Evolutionary conservation across 768 basidiomycete species (phyloP), one percentile per base, ranked within the genome.

Genomic region (Tylopilus plumbeoviolaceoides): DNA sequence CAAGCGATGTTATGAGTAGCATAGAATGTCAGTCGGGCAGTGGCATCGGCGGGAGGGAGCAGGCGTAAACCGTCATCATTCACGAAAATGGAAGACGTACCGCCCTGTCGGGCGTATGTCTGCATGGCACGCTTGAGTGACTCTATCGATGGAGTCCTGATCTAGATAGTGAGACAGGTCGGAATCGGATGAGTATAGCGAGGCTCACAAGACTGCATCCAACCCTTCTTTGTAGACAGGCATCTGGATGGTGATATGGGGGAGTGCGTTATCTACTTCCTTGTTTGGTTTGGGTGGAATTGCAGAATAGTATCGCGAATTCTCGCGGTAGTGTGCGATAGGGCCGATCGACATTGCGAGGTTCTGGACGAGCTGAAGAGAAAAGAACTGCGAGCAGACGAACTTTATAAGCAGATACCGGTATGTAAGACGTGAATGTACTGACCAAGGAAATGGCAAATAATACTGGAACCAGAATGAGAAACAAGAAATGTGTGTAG

Each of bases 91-190:
- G 74, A 74, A 47, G 77, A 78, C 0, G 77, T 76, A 2, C 83
- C 83, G n/a, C 83, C 83, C 58, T 84, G 83, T 5, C 82, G 75
- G 28, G 83, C 83, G 58, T 84, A 82, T 12, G 81, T 82, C 58
- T 79, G 78, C 73, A 83, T 81, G 7, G 81, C 80, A 65, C 73
- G 75, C 60, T 84, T 83, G 48, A 84, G 62, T 3, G 79, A 81
- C 31, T 78, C 73, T 51, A 79, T 75, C 0, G 78, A 79, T 21
- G 75, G 78, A 0, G 78, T 65, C 61, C 74, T 70, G 44, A 8
- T 7, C 35, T 17, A 15, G 47, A 31, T 23, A 17, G 50, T 63
- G 0, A 52, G 45, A 17, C 3, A 10, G 39, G 17, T 11, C 12
- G 25, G 4, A 14, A 51, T 42, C 38, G 27, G 51, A 55, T 25